These are phyloP conservation scores for Fusarium sp. DNA, from an alignment of 2,329 filamentous ascomycete genomes.

Conservation along the genomic window DNA sequence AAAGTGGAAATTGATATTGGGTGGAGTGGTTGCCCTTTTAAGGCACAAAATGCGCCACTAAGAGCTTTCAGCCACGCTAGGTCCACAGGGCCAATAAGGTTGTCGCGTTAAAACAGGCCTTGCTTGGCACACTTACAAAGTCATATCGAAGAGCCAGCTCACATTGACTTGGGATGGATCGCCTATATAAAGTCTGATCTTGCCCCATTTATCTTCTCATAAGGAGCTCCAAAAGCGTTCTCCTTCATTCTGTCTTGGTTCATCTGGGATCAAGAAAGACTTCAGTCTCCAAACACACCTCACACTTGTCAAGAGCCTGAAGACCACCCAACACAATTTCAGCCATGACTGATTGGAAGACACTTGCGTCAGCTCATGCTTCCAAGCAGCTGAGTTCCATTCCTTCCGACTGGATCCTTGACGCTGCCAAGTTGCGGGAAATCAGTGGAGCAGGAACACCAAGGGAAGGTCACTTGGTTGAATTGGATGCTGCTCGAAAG, in stretches of 20 bases:
- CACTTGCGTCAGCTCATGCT: background rate
- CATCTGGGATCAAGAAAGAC: background rate
- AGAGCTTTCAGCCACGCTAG: background rate
- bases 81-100: background rate
- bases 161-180: background rate
- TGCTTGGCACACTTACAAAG: background rate
- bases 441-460: background rate
- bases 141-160: background rate
- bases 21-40: background rate
- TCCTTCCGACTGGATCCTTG: background rate
- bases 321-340: background rate
- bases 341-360: background rate
- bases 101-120: background rate
- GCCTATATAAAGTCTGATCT: background rate
- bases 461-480: background rate
- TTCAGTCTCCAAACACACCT: background rate
- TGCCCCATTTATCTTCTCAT: background rate
- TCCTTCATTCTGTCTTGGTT: background rate
- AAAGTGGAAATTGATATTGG: background rate
- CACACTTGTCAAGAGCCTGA: background rate
- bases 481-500: background rate
- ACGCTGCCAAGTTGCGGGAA: background rate
- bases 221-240: background rate
- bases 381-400: background rate
- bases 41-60: background rate